These are phyloP conservation scores for Cyclotella distinguenda DNA, from an alignment of 108 stramenopile genomes.

Conservation along the genomic window DNA sequence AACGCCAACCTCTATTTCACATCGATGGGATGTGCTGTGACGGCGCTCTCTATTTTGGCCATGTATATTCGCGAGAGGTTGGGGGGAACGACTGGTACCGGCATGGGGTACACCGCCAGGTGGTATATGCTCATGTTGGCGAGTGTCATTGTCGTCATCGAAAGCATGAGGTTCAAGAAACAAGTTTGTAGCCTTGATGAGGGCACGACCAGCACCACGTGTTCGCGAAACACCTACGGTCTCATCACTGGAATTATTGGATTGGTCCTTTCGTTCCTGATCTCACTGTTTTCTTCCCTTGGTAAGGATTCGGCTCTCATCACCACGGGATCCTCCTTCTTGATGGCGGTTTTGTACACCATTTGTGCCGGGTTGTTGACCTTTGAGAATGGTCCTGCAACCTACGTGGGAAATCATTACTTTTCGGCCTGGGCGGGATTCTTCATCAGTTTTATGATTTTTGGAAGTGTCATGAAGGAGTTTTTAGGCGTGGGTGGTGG, in stretches of 20 bases:
- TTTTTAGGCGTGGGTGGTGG: conserved; percentile 34
- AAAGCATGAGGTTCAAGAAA: conserved; percentile 42
- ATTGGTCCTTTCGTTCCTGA: conserved; percentile 33
- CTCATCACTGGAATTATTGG: conserved; percentile 43
- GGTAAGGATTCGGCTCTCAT: conserved; percentile 46
- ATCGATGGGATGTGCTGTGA: conserved; percentile 29
- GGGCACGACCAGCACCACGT: conserved; percentile 28
- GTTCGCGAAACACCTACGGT: conserved; percentile 38
- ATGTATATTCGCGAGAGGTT: conserved; percentile 39
- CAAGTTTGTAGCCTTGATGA: conserved; percentile 39
- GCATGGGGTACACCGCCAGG: conserved; percentile 41
- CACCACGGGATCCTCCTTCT: conserved; percentile 30
- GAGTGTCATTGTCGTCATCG: conserved; percentile 43
- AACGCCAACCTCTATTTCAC: conserved; percentile 48
- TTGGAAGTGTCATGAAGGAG: conserved; percentile 51
- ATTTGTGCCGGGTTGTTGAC: conserved; percentile 43
- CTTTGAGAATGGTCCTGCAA: conserved; percentile 44
- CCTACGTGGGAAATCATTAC: conserved; percentile 47
- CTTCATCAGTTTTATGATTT: conserved; percentile 38
- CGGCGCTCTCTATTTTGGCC: conserved; percentile 28
- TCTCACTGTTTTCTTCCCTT: conserved; percentile 37
- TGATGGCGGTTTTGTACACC: conserved; percentile 43
- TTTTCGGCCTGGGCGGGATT: conserved; percentile 49
- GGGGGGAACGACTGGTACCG: conserved; percentile 15
- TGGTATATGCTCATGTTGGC: conserved; percentile 46